phyloP scores from a whole-genome alignment of 192 early-diverging fungal genomes.

The Gigaspora rosea region DNA sequence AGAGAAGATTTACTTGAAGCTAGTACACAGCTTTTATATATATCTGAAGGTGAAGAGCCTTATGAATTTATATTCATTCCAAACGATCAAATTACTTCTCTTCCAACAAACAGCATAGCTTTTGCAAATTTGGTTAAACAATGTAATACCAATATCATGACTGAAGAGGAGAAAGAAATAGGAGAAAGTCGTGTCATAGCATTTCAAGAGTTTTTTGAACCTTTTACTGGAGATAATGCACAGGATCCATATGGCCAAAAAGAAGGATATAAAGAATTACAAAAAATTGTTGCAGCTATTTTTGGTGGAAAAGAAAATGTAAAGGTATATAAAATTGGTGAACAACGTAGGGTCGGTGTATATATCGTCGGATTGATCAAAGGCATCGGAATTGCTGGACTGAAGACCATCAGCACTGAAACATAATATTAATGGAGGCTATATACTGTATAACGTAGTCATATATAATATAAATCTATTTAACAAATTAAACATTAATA shows the following conservation, averaged over 20 bases:
- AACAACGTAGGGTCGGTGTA: background rate
- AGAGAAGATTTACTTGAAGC: background rate
- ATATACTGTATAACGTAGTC: no score
- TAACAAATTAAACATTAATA: no score
- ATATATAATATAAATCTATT: no score
- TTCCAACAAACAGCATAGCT: background rate
- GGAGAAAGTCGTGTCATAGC: background rate
- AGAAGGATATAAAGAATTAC: conserved; percentile 14
- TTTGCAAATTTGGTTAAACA: background rate
- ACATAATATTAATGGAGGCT: background rate
- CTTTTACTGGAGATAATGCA: background rate
- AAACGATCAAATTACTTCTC: background rate
- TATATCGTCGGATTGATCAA: conserved; percentile 17
- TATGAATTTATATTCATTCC: conserved; percentile 20
- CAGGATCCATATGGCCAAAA: conserved; percentile 26
- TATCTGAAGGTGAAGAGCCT: background rate
- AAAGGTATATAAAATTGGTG: conserved; percentile 6
- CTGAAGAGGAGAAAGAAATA: background rate
- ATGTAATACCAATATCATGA: background rate
- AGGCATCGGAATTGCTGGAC: background rate
- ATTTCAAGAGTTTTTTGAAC: conserved; percentile 14
- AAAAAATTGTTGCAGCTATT: conserved; percentile 12
- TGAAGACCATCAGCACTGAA: conserved; percentile 6
- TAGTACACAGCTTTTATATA: background rate
- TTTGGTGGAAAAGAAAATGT: conserved; percentile 24